These are phyloP conservation scores for Smittium mucronatum DNA, from an alignment of 371 early-diverging fungal genomes.

Conservation along the genomic window DNA sequence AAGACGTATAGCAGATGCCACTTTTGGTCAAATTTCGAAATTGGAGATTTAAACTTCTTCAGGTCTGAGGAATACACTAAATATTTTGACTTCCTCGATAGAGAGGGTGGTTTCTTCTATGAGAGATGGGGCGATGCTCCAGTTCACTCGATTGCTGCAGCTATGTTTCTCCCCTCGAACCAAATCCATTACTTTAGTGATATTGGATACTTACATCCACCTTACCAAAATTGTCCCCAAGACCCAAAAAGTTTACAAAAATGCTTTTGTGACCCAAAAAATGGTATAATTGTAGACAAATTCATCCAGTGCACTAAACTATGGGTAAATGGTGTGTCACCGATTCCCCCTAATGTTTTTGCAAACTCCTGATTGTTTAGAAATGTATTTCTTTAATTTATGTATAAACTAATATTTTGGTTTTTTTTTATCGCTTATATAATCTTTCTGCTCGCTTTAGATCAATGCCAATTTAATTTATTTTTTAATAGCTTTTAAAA, in stretches of 20 bases:
- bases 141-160: conserved; percentile 49
- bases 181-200: conserved; percentile 89
- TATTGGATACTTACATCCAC: conserved; percentile 64
- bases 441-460: too few relatives aligned
- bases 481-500: too few relatives aligned
- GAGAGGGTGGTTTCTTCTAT: conserved; percentile 83
- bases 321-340: background rate
- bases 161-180: conserved; percentile 35
- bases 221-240: conserved; percentile 60
- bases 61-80: conserved; percentile 49
- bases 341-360: background rate
- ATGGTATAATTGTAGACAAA: background rate
- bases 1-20: conserved; percentile 61
- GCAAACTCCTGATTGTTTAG: background rate
- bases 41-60: conserved; percentile 73
- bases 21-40: conserved; percentile 96
- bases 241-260: background rate
- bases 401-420: too few relatives aligned
- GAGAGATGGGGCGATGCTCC: conserved; percentile 97
- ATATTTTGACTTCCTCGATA: conserved; percentile 75
- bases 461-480: too few relatives aligned
- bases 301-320: background rate
- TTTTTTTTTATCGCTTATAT: too few relatives aligned
- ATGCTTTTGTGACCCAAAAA: conserved; percentile 3
- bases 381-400: too few relatives aligned